These are phyloP conservation scores for Alternaria sp. DNA, from an alignment of 2,329 filamentous ascomycete genomes.

Conservation along the genomic window DNA sequence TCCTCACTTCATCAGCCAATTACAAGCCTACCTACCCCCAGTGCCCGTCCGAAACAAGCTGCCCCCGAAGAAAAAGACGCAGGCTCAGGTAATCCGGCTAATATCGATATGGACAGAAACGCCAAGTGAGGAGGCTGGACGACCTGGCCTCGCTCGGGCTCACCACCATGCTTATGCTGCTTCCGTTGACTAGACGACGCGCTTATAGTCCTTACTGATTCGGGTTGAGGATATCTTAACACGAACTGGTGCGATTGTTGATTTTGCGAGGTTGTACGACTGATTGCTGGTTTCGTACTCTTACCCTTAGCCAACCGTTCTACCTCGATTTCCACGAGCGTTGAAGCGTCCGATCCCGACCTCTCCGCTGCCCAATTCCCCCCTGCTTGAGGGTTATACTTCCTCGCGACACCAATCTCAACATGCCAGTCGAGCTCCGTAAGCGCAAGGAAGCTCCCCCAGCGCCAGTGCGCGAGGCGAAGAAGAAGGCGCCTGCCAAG, in stretches of 20 bases:
- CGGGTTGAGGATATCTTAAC: slow-evolving; percentile 16
- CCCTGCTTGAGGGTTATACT: slow-evolving; percentile 11
- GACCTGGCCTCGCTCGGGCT: slow-evolving; percentile 11
- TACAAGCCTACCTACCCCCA: slow-evolving; percentile 33
- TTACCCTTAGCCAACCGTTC: slow-evolving; percentile 25
- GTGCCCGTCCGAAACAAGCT: slow-evolving; percentile 36
- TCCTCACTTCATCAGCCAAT: slow-evolving; percentile 45
- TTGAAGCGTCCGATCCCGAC: slow-evolving; percentile 11
- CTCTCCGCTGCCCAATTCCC: slow-evolving; percentile 13
- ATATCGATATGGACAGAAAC: slow-evolving; percentile 40
- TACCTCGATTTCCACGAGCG: slow-evolving; percentile 15
- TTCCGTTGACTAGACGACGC: slow-evolving; percentile 11
- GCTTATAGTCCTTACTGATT: slow-evolving; percentile 6
- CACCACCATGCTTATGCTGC: slow-evolving; percentile 7
- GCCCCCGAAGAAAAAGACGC: slow-evolving; percentile 38
- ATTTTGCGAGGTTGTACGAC: slow-evolving; percentile 25
- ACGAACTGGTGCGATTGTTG: slow-evolving; percentile 13
- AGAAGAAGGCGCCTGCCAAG: slow-evolving; percentile 58
- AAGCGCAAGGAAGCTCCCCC: slow-evolving; percentile 68
- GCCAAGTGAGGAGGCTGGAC: slow-evolving; percentile 47
- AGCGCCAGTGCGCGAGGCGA: slow-evolving; percentile 57
- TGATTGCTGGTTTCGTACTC: slow-evolving; percentile 21
- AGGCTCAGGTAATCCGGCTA: slow-evolving; percentile 48
- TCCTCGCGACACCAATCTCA: slow-evolving; percentile 32
- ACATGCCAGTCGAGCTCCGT: slow-evolving; percentile 65